A percentile compares a stretch with the other conserved stretches of the same genome.
These are phyloP conservation scores for Mycena epipterygia DNA, from an alignment of 768 basidiomycete genomes.

Conservation along the genomic window DNA sequence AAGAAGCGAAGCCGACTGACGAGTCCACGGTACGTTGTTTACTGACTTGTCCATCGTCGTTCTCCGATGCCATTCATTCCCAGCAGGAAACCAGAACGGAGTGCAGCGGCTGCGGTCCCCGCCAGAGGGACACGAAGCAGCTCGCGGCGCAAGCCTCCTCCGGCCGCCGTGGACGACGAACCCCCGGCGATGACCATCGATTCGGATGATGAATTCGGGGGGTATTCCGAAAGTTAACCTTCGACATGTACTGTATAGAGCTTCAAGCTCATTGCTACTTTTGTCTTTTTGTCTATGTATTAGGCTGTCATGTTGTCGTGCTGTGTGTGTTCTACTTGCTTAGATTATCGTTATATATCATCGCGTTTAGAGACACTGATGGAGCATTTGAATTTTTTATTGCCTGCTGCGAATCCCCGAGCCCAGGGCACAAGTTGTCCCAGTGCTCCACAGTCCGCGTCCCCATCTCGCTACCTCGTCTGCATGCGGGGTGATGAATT, in stretches of 20 bases:
- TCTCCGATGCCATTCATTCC: background rate
- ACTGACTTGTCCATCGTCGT: background rate
- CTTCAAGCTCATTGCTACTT: too few species aligned
- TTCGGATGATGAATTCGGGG: conserved; percentile 11
- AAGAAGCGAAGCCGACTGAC: conserved; percentile 22
- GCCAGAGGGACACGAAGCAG: conserved; percentile 20
- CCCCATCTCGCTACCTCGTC: too few species aligned
- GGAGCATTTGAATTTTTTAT: too few species aligned
- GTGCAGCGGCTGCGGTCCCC: background rate
- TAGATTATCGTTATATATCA: background rate
- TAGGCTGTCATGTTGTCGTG: background rate
- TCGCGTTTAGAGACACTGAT: too few species aligned
- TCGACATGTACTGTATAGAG: background rate
- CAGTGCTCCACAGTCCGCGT: too few species aligned
- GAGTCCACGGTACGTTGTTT: background rate
- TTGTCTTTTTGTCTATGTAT: background rate
- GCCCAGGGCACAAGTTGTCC: too few species aligned
- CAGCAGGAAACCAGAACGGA: background rate
- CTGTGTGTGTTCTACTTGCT: background rate
- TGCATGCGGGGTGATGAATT: too few species aligned
- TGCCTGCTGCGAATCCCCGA: too few species aligned
- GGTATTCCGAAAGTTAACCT: conserved; percentile 21
- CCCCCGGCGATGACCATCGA: background rate
- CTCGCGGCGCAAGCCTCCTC: conserved; percentile 1
- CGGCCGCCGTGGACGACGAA: background rate